Evolutionary conservation across 2,329 filamentous ascomycete species (phyloP).

Genomic region (Microcyclospora tardicrescens): DNA sequence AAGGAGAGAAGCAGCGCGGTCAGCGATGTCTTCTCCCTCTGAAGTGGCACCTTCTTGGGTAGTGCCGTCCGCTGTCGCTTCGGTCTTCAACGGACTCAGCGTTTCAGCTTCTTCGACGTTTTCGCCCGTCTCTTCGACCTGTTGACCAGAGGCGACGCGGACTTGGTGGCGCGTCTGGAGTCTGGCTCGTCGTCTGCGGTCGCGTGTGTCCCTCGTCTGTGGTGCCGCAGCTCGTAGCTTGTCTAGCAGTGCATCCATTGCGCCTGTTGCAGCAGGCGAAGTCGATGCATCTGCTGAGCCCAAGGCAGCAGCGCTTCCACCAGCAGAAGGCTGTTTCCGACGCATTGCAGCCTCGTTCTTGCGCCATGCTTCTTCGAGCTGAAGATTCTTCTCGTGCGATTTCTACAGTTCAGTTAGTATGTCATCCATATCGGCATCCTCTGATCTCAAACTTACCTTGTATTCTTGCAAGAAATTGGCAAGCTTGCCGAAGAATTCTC

Average conservation of each 20-base stretch:
- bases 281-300: conserved; percentile 29
- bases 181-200: conserved; percentile 71
- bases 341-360: conserved; percentile 88
- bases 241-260: conserved; percentile 91
- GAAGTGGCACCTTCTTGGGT: conserved; percentile 16
- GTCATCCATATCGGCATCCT: background rate
- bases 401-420: conserved; percentile 37
- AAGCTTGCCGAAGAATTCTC: conserved; percentile 92
- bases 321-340: conserved; percentile 56
- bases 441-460: conserved; percentile 46
- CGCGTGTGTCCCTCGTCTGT: conserved; percentile 76
- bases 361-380: conserved; percentile 65
- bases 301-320: conserved; percentile 28
- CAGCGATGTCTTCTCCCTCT: conserved; percentile 62
- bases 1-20: conserved; percentile 68
- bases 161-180: conserved; percentile 86
- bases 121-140: conserved; percentile 55
- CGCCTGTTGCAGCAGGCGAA: conserved; percentile 58
- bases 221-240: conserved; percentile 89
- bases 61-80: conserved; percentile 8
- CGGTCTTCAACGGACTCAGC: conserved; percentile 16
- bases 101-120: conserved; percentile 18
- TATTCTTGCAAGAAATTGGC: conserved; percentile 83
- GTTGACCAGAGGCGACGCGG: conserved; percentile 75
- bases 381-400: conserved; percentile 82